These are phyloP conservation scores for Colletotrichum karsti DNA, from an alignment of 2,329 filamentous ascomycete genomes.

Conservation along the genomic window DNA sequence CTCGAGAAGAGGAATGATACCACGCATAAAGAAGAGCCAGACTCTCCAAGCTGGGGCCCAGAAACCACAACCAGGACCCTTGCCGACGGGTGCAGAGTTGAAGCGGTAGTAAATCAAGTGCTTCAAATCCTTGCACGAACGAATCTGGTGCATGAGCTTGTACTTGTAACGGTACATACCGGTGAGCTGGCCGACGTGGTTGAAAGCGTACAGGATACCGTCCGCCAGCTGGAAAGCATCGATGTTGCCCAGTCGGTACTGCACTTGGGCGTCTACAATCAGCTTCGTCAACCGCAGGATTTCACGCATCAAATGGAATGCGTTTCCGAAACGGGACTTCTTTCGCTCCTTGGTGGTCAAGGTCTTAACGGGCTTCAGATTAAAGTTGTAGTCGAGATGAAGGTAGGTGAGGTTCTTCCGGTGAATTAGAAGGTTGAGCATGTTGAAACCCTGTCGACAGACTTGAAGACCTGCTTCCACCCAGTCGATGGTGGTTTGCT, in stretches of 20 bases:
- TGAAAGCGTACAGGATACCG: constrained; percentile 99
- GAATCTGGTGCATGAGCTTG: constrained; percentile 99
- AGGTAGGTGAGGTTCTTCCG: constrained; percentile 98
- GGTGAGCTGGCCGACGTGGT: constrained; percentile 96
- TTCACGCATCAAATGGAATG: constrained; percentile 98
- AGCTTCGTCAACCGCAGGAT: constrained; percentile 95
- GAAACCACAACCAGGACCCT: constrained; percentile 97
- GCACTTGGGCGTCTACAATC: constrained; percentile 97
- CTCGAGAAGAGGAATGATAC: constrained; percentile 95
- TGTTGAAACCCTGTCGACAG: constrained; percentile 98
- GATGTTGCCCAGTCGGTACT: constrained; percentile 96
- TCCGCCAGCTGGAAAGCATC: constrained; percentile 98
- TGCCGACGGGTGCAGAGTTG: constrained; percentile 95
- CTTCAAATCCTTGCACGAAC: constrained; percentile 98
- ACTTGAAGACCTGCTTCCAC: constrained; percentile 98
- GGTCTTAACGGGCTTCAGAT: constrained; percentile 98
- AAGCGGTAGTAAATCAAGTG: constrained; percentile 99
- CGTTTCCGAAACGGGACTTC: constrained; percentile 98
- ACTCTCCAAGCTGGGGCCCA: constrained; percentile 99
- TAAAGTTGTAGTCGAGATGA: constrained; percentile 99
- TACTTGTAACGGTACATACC: constrained; percentile 99
- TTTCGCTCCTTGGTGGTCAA: constrained; percentile 98
- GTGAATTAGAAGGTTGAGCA: constrained; percentile 97
- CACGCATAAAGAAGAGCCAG: constrained; percentile 99
- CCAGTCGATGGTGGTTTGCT: constrained; percentile 99